phyloP scores from a whole-genome alignment of 2,329 filamentous ascomycete species.

The Tolypocladium nubicola region DNA sequence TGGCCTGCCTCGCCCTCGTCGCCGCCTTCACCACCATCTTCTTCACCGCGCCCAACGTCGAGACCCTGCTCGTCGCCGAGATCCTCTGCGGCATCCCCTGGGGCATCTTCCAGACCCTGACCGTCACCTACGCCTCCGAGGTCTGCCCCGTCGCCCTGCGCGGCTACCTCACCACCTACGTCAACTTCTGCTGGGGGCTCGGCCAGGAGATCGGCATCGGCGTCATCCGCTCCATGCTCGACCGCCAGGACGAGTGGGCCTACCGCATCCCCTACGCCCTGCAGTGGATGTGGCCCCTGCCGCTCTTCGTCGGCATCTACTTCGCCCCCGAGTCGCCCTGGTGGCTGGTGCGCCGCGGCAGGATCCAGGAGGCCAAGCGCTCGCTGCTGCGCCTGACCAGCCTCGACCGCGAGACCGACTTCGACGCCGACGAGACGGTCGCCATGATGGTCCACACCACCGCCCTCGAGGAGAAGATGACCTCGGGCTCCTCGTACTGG shows the following conservation, averaged over 20 bases:
- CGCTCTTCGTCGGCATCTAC: slow-evolving; percentile 53
- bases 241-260: slow-evolving; percentile 55
- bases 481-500: slow-evolving; percentile 60
- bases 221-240: slow-evolving; percentile 59
- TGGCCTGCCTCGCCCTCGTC: slow-evolving; percentile 43
- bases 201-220: slow-evolving; percentile 64
- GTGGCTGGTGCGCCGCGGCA: slow-evolving; percentile 64
- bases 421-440: slow-evolving; percentile 74
- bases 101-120: slow-evolving; percentile 48
- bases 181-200: slow-evolving; percentile 71
- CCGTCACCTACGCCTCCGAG: slow-evolving; percentile 58
- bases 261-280: slow-evolving; percentile 62
- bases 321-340: slow-evolving; percentile 63
- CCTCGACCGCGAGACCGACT: slow-evolving; percentile 52
- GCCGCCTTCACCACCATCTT: slow-evolving; percentile 51
- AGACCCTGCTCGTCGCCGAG: slow-evolving; percentile 48
- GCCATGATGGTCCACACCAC: slow-evolving; percentile 92
- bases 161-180: slow-evolving; percentile 62
- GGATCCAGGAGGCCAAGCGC: slow-evolving; percentile 53
- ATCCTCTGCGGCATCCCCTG: slow-evolving; percentile 54
- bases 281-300: slow-evolving; percentile 70
- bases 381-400: slow-evolving; percentile 57
- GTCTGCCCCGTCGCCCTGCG: slow-evolving; percentile 64
- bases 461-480: slow-evolving; percentile 66
- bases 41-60: slow-evolving; percentile 52